These are phyloP conservation scores for Cryptococcus sp. DNA, from an alignment of 1,284 basidiomycete genomes.

Conservation along the genomic window DNA sequence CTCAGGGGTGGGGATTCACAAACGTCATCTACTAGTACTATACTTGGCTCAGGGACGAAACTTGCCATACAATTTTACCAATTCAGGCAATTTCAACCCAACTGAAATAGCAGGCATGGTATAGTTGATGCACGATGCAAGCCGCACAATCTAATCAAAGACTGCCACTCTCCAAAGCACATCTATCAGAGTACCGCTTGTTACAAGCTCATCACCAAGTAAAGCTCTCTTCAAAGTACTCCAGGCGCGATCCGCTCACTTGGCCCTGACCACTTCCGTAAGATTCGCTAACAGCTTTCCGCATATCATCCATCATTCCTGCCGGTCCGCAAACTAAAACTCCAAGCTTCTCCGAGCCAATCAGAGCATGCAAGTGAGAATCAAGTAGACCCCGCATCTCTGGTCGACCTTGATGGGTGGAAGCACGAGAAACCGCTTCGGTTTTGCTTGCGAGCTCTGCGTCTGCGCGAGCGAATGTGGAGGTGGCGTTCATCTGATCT, in stretches of 20 bases:
- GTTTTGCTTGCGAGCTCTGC: neutral
- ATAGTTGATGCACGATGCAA: too few species aligned
- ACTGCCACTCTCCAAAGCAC: too few species aligned
- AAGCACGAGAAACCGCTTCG: neutral
- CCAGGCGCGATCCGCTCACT: slow-evolving; percentile 18
- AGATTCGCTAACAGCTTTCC: slow-evolving; percentile 15
- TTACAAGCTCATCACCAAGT: slow-evolving; percentile 19
- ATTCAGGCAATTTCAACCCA: too few species aligned
- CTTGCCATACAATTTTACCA: too few species aligned
- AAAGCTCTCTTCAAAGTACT: slow-evolving; percentile 40
- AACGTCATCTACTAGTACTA: too few species aligned
- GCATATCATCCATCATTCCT: slow-evolving; percentile 39
- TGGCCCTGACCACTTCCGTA: slow-evolving; percentile 24
- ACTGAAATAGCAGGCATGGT: too few species aligned
- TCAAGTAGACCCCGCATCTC: slow-evolving; percentile 20
- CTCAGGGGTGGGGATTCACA: too few species aligned
- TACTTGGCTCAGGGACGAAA: too few species aligned
- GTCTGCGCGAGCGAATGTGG: neutral
- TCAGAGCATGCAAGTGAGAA: slow-evolving; percentile 6
- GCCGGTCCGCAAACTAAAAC: slow-evolving; percentile 37
- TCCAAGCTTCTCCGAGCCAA: slow-evolving; percentile 23
- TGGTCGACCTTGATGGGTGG: slow-evolving; percentile 22
- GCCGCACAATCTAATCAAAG: too few species aligned
- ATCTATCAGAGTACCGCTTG: too few species aligned
- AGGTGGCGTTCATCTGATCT: neutral